Conservation (phyloP, 257 asterid species). For the Fraxinus anomala region DNA sequence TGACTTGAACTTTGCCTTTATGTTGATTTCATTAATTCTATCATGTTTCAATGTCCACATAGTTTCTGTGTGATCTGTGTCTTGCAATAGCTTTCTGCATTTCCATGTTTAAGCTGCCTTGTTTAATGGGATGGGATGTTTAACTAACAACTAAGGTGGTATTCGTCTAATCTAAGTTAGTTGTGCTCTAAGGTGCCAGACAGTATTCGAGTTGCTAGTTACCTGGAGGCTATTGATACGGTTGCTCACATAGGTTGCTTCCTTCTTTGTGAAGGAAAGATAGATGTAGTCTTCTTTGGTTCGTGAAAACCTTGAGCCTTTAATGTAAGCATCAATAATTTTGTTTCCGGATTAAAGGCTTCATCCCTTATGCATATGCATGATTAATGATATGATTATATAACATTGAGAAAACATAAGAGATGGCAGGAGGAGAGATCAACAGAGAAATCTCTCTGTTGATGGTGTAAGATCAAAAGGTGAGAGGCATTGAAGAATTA, state of each 20-base stretch:
- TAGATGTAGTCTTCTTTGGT: not conserved
- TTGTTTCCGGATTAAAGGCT: not conserved
- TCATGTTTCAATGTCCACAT: not conserved
- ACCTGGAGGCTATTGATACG: not conserved
- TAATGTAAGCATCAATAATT: not conserved
- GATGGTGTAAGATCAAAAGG: not conserved
- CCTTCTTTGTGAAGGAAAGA: not conserved
- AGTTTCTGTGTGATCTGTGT: not conserved
- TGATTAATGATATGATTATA: not conserved
- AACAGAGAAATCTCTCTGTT: not conserved
- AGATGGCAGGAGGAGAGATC: not conserved
- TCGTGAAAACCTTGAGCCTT: not conserved
- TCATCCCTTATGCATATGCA: not conserved
- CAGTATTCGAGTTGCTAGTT: not conserved
- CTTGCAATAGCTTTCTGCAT: not conserved
- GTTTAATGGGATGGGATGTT: not conserved
- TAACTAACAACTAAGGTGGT: not conserved
- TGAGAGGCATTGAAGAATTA: not conserved
- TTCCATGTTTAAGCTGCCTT: not conserved
- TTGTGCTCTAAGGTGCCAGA: not conserved
- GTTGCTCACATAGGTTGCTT: not conserved
- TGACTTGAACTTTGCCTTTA: conserved; percentile 21
- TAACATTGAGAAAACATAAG: too few species aligned
- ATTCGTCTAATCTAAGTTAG: not conserved
- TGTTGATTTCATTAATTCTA: not conserved